Evolutionary conservation across 2,329 filamentous ascomycete genomes (phyloP).

Genomic region (Domatiomyces globalis): DNA sequence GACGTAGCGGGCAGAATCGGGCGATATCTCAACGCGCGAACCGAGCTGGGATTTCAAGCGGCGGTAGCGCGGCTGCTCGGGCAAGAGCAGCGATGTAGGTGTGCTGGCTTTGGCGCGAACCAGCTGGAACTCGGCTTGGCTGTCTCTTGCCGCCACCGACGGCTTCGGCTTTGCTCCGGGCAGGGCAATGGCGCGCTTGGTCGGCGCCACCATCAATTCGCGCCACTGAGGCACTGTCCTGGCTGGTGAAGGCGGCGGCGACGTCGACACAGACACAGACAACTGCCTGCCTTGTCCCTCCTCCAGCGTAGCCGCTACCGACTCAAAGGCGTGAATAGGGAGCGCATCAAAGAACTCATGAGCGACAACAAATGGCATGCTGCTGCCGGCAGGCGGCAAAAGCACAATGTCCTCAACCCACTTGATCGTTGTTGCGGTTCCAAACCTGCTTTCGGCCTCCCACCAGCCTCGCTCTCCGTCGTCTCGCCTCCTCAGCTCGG

Average conservation of each 20-base stretch:
- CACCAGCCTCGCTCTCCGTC: slow-evolving; percentile 39
- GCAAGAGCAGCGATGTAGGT: slow-evolving; percentile 71
- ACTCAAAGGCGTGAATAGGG: slow-evolving; percentile 89
- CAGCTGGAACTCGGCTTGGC: slow-evolving; percentile 70
- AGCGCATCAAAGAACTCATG: slow-evolving; percentile 98
- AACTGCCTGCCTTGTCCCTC: slow-evolving; percentile 33
- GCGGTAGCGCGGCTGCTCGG: slow-evolving; percentile 63
- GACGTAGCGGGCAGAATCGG: slow-evolving; percentile 68
- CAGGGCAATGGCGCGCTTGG: slow-evolving; percentile 32
- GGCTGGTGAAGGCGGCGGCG: slow-evolving; percentile 22
- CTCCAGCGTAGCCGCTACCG: slow-evolving; percentile 41
- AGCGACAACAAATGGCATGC: slow-evolving; percentile 77
- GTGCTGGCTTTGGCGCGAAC: slow-evolving; percentile 62
- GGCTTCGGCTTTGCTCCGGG: slow-evolving; percentile 24
- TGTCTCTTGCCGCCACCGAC: no score
- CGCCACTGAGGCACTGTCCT: slow-evolving; percentile 53
- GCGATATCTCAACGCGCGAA: slow-evolving; percentile 76
- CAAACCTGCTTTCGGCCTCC: slow-evolving; percentile 58
- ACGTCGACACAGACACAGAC: slow-evolving; percentile 15
- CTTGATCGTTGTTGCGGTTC: slow-evolving; percentile 49
- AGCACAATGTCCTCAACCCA: slow-evolving; percentile 85
- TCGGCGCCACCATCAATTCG: slow-evolving; percentile 63
- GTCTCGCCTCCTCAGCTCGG: slow-evolving; percentile 16
- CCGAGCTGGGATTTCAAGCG: slow-evolving; percentile 52
- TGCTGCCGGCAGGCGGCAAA: slow-evolving; percentile 39